Conservation (phyloP, 208 protist genomes). For the Phytomonas francai region DNA sequence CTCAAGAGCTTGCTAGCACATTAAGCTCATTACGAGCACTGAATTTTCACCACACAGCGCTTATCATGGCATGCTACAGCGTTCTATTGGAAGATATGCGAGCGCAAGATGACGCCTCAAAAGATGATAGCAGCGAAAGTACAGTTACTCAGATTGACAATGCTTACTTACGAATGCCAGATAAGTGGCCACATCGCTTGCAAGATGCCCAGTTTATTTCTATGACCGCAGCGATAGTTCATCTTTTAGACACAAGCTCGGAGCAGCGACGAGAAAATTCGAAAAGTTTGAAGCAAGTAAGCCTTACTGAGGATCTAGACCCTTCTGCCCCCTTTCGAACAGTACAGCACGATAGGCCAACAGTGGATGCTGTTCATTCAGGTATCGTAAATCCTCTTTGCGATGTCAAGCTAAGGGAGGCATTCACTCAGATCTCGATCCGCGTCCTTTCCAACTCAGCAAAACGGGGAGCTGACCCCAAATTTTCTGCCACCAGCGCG, state of each 20-base stretch:
- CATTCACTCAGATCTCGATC: neutral
- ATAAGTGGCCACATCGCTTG: neutral
- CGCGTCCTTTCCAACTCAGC: neutral
- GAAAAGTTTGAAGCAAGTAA: neutral
- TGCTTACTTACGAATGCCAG: neutral
- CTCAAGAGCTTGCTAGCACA: constrained; percentile 57
- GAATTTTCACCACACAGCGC: constrained; percentile 16
- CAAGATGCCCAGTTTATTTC: constrained; percentile 14
- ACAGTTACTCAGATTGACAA: neutral
- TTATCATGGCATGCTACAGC: constrained; percentile 18
- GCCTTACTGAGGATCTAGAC: neutral
- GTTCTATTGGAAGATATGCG: neutral
- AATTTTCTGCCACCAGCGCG: neutral
- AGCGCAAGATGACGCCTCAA: neutral
- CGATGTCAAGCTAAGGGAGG: neutral
- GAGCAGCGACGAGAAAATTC: neutral
- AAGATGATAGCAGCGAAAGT: neutral
- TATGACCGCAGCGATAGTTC: constrained; percentile 9
- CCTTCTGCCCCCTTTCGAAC: neutral
- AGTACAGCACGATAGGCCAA: neutral
- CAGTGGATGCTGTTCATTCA: neutral
- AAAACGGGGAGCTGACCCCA: neutral
- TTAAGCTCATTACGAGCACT: constrained; percentile 61
- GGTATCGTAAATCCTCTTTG: neutral
- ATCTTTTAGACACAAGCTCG: neutral